Base-by-base conservation (phyloP, 331 rosid species). In the Acacia pycnantha region DNA sequence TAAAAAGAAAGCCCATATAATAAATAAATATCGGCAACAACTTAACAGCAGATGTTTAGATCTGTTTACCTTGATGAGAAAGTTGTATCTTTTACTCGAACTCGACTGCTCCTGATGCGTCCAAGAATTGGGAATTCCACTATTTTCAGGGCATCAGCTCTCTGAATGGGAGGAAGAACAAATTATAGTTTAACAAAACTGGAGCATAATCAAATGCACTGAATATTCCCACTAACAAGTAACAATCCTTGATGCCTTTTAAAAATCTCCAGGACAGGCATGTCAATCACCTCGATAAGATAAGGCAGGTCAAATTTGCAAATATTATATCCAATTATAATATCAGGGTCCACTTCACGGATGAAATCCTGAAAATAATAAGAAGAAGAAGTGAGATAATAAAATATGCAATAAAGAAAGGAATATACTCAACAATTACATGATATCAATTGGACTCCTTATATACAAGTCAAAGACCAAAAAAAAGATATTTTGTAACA, bases 221-320 rank as follows among this genome's bases (percentile, higher is more conserved):
- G 15, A 61, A 76, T 18, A 65, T 44, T 35, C 61, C 80, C 29
- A 35, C 44, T 10, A 73, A 73, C 43, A 67, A 56, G 46, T 10
- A 67, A 59, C 50, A 67, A 56, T 46, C 59, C 27, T 19, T 47
- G 56, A 65, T 67, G 70, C 56, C 70, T 40, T 78, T 41, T 72
- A 67, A 22, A 33, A 43, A 74, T 77, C 56, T 84, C 54, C 85
- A 71, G 82, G 53, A 53, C 22, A 43, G 53, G 19, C 37, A 51
- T 50, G 15, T 73, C 76, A 84, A 51, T 74, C 85, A 95, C 98
- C 97, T 95, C 97, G 71, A 93, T 90, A 76, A 95, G 93, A 92
- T 95, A 95, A 21, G 98, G 98, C 88, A 93, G 77, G 88, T 95
- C 99, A 86, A 95, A 95, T 91, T 95, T 95, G 90, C 99, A 95